These are phyloP conservation scores for Saturnispora zaruensis DNA, from an alignment of 805 yeast genomes.

Conservation along the genomic window DNA sequence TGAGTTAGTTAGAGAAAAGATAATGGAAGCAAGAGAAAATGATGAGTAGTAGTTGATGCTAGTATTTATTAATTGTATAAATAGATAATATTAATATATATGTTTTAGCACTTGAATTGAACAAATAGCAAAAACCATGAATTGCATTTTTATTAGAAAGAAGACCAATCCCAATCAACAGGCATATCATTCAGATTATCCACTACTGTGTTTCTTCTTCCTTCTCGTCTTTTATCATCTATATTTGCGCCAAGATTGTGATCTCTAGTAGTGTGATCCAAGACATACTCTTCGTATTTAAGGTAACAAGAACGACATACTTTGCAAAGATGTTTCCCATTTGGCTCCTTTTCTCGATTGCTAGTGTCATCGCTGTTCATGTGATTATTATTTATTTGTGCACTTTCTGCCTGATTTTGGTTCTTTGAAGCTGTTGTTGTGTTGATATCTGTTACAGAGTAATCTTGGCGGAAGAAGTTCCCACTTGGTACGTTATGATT, in stretches of 20 bases:
- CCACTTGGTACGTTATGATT: neutral
- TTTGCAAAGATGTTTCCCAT: slow-evolving; percentile 27
- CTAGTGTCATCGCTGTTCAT: neutral
- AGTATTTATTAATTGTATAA: neutral
- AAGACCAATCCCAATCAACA: slow-evolving; percentile 35
- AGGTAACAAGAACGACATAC: slow-evolving; percentile 29
- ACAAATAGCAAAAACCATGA: neutral
- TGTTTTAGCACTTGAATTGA: neutral
- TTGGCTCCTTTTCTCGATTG: slow-evolving; percentile 5
- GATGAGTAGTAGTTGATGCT: neutral
- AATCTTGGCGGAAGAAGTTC: neutral
- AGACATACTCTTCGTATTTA: slow-evolving; percentile 28
- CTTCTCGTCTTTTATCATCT: slow-evolving; percentile 12
- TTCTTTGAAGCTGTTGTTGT: neutral
- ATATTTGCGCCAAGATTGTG: slow-evolving; percentile 20
- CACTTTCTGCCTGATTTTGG: neutral
- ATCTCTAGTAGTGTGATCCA: slow-evolving; percentile 24
- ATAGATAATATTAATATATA: neutral
- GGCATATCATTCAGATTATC: slow-evolving; percentile 21
- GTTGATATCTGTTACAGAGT: neutral
- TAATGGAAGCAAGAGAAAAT: slow-evolving; percentile 1
- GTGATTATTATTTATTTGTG: neutral
- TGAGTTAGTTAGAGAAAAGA: slow-evolving; percentile 5
- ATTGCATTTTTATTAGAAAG: slow-evolving; percentile 19
- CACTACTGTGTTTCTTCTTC: slow-evolving; percentile 15